phyloP scores from a whole-genome alignment of 768 basidiomycete genomes.

The Lactifluus echinatus region DNA sequence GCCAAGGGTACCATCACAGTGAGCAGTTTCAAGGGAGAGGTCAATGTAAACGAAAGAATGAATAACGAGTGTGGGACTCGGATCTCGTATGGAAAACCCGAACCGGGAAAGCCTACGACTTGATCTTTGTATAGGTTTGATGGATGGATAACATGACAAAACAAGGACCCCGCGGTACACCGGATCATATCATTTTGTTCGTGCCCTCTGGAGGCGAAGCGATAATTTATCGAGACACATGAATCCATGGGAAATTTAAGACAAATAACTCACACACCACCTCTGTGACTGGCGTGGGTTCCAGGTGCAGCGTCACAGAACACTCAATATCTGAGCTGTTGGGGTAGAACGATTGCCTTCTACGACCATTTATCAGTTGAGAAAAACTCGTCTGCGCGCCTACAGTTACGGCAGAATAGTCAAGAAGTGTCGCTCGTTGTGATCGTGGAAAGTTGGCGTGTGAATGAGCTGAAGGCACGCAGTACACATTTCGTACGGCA shows the following conservation, averaged over 20 bases:
- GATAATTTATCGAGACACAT: neutral
- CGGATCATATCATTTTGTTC: constrained; percentile 13
- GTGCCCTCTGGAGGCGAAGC: neutral
- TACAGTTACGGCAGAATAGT: neutral
- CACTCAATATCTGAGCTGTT: neutral
- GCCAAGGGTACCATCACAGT: neutral
- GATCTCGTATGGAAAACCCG: neutral
- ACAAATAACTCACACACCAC: neutral
- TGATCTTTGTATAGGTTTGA: neutral
- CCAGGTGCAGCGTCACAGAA: neutral
- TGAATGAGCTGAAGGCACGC: neutral
- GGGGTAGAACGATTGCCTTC: neutral
- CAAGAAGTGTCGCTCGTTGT: neutral
- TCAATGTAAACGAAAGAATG: neutral
- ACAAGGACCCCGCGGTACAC: constrained; percentile 10
- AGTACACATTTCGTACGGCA: neutral
- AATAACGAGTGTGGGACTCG: neutral
- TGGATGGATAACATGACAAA: neutral
- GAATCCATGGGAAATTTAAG: neutral
- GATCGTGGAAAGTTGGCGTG: neutral
- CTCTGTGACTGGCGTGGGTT: neutral
- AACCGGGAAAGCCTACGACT: neutral
- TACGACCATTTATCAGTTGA: neutral
- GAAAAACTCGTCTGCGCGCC: neutral
- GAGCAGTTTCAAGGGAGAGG: neutral